Evolutionary conservation across 495 filamentous ascomycete species (phyloP).

Genomic region (Xylaria venustula): DNA sequence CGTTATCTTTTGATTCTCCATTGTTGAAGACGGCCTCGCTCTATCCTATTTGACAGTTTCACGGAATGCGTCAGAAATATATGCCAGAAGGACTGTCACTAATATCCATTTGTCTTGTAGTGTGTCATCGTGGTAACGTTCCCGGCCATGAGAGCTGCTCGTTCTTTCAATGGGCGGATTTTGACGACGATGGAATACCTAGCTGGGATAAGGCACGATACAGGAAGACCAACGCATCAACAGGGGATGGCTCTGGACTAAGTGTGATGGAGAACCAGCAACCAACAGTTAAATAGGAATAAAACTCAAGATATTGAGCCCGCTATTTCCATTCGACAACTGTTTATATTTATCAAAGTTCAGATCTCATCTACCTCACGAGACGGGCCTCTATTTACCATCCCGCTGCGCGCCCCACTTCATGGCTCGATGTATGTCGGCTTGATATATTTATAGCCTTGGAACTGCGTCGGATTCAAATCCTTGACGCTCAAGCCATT

Average conservation of each 20-base stretch:
- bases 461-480: conserved; percentile 20
- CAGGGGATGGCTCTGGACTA: neutral
- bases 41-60: neutral
- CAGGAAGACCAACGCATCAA: conserved; percentile 8
- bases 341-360: neutral
- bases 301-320: neutral
- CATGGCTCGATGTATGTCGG: conserved; percentile 39
- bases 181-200: conserved; percentile 83
- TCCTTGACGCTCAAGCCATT: conserved; percentile 30
- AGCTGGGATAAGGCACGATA: conserved; percentile 51
- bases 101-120: neutral
- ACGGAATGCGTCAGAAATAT: neutral
- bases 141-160: conserved; percentile 74
- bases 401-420: neutral
- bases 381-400: neutral
- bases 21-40: neutral
- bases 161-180: conserved; percentile 88
- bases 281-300: neutral
- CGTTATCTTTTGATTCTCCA: neutral
- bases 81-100: neutral
- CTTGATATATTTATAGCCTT: conserved; percentile 28
- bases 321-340: neutral
- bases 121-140: conserved; percentile 76
- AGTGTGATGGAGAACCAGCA: neutral
- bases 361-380: neutral